Evolutionary conservation across 345 rosid species (phyloP).

Genomic region (Isatis tinctoria): DNA sequence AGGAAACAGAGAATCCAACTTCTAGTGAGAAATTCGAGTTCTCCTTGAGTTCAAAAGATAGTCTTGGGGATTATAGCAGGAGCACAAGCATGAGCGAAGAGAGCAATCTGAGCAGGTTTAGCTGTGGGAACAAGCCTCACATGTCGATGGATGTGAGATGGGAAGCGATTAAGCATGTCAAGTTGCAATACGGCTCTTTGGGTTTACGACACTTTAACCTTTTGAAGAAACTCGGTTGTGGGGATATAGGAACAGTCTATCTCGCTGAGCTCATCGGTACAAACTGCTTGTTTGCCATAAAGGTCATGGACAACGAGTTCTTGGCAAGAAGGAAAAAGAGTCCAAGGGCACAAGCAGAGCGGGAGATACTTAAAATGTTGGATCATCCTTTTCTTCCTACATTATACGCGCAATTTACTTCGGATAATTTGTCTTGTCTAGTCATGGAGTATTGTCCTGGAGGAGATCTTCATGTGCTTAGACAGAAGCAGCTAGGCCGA

Average conservation of each 20-base stretch:
- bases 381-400: conserved; percentile 99
- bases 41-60: conserved; percentile 88
- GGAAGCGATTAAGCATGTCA: conserved; percentile 71
- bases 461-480: conserved; percentile 91
- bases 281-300: conserved; percentile 84
- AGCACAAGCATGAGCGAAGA: conserved; percentile 94
- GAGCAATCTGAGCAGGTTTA: conserved; percentile 80
- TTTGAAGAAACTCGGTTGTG: conserved; percentile 91
- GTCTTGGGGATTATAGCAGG: conserved; percentile 78
- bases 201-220: conserved; percentile 83
- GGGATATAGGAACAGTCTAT: conserved; percentile 97
- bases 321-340: conserved; percentile 85
- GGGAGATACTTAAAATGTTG: conserved; percentile 80
- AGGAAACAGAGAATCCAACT: conserved; percentile 46
- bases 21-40: conserved; percentile 70
- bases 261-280: conserved; percentile 81
- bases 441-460: conserved; percentile 99
- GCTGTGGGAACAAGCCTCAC: conserved; percentile 93
- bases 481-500: conserved; percentile 86
- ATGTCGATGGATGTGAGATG: conserved; percentile 92
- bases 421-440: conserved; percentile 83
- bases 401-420: conserved; percentile 77
- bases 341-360: conserved; percentile 91
- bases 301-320: conserved; percentile 97
- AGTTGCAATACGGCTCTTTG: conserved; percentile 53